phyloP scores from a whole-genome alignment of 257 asterid species.

The Craterostigma plantagineum region DNA sequence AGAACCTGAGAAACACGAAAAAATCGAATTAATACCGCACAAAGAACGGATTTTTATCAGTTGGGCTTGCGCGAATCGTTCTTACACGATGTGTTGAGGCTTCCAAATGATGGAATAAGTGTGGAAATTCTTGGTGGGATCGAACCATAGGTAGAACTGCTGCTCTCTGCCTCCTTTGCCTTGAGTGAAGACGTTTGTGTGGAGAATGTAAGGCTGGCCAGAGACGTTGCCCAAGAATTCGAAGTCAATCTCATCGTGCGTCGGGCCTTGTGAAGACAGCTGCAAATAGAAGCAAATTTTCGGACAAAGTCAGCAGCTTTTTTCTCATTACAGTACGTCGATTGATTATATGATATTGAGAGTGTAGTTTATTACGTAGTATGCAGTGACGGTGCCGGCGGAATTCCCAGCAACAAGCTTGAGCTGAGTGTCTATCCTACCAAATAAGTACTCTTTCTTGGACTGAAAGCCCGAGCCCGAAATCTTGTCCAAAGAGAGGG shows the following conservation, averaged over 20 bases:
- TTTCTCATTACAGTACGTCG: no score
- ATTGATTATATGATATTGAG: no score
- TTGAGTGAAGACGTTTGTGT: slow-evolving; percentile 38
- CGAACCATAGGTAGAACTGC: slow-evolving; percentile 49
- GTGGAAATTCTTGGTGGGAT: slow-evolving; percentile 55
- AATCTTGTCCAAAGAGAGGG: slow-evolving; percentile 21
- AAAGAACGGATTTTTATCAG: no score
- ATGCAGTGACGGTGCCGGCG: slow-evolving; percentile 38
- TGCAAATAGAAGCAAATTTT: slow-evolving; percentile 7
- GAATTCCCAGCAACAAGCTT: slow-evolving; percentile 38
- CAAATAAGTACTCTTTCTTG: slow-evolving; percentile 28
- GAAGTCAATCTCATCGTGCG: slow-evolving; percentile 53
- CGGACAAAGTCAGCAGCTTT: no score
- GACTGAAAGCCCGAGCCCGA: slow-evolving; percentile 37
- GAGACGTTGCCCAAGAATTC: slow-evolving; percentile 58
- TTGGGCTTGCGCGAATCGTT: not conserved
- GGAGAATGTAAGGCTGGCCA: slow-evolving; percentile 41
- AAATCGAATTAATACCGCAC: not conserved
- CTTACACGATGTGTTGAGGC: slow-evolving; percentile 42
- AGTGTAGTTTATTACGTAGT: slow-evolving; percentile 15
- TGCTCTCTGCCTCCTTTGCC: slow-evolving; percentile 55
- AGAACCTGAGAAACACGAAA: slow-evolving; percentile 18
- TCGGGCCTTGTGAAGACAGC: slow-evolving; percentile 22
- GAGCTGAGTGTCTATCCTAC: slow-evolving; percentile 32
- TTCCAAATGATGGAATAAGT: slow-evolving; percentile 50